Conservation (phyloP, 1,284 basidiomycete genomes). For the Blastosporella zonata region DNA sequence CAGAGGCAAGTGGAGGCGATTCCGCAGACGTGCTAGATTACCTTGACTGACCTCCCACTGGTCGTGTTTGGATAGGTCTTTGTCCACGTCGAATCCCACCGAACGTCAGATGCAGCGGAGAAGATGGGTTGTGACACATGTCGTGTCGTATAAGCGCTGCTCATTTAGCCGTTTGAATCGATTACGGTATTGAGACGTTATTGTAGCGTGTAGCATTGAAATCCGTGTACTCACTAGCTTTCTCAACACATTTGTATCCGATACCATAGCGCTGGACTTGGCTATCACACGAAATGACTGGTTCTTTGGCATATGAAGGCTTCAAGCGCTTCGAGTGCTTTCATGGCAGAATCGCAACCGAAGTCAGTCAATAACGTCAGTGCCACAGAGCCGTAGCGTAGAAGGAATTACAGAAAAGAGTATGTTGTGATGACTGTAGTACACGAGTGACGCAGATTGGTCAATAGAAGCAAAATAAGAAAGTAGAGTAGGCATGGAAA, state of each 20-base stretch:
- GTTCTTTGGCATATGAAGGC: too few relatives aligned
- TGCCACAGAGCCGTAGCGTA: too few relatives aligned
- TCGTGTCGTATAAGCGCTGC: background rate
- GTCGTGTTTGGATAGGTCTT: constrained; percentile 3
- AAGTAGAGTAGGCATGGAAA: background rate
- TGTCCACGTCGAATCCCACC: constrained; percentile 15
- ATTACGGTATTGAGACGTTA: too few relatives aligned
- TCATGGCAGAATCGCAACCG: too few relatives aligned
- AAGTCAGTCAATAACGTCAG: too few relatives aligned
- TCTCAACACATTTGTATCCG: too few relatives aligned
- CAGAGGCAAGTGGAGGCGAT: background rate
- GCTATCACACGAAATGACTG: too few relatives aligned
- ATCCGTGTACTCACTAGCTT: too few relatives aligned
- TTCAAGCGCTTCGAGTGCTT: too few relatives aligned
- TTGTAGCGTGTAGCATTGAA: too few relatives aligned
- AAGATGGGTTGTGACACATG: background rate
- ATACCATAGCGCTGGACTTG: too few relatives aligned
- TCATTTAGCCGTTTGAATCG: too few relatives aligned
- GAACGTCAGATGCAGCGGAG: constrained; percentile 2
- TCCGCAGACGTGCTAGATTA: background rate
- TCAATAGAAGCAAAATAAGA: background rate
- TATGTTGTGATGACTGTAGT: background rate
- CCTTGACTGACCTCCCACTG: background rate
- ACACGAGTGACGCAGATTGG: background rate
- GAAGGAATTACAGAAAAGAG: background rate